Conservation (phyloP, 2,329 filamentous ascomycete species). For the Orbilia blumenaviensis region DNA sequence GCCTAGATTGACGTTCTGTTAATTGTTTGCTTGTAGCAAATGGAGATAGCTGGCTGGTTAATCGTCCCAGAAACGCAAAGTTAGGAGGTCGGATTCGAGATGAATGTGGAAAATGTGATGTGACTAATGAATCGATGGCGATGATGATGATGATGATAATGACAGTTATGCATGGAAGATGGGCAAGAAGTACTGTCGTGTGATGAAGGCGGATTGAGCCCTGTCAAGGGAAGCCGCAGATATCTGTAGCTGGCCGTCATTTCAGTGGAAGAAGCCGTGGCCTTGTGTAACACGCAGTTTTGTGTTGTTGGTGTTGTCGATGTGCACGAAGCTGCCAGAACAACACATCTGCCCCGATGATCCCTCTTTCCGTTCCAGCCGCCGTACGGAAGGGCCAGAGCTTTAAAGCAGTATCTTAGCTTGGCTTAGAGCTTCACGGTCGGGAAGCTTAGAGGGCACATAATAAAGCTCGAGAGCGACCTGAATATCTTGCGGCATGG, state of each 20-base stretch:
- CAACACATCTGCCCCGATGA: no score
- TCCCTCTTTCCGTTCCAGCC: no score
- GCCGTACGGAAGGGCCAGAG: no score
- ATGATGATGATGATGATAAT: no score
- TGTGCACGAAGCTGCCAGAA: background rate
- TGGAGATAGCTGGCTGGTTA: background rate
- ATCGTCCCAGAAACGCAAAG: background rate
- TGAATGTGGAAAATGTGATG: background rate
- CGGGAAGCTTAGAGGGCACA: no score
- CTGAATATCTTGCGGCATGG: no score
- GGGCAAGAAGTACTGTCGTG: background rate
- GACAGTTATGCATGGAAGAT: background rate
- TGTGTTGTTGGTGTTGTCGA: constrained; percentile 10
- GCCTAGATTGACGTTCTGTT: background rate
- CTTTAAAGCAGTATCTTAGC: no score
- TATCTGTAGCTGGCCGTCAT: background rate
- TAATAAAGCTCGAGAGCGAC: no score
- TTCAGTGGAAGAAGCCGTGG: background rate
- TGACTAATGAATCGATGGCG: background rate
- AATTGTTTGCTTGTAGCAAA: background rate
- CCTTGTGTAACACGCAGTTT: background rate
- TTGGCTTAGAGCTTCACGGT: no score
- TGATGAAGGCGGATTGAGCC: background rate
- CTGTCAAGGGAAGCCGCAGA: background rate
- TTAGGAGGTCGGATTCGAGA: background rate